phyloP scores from a whole-genome alignment of 129 eudicot species.

The Centaurea solstitialis region DNA sequence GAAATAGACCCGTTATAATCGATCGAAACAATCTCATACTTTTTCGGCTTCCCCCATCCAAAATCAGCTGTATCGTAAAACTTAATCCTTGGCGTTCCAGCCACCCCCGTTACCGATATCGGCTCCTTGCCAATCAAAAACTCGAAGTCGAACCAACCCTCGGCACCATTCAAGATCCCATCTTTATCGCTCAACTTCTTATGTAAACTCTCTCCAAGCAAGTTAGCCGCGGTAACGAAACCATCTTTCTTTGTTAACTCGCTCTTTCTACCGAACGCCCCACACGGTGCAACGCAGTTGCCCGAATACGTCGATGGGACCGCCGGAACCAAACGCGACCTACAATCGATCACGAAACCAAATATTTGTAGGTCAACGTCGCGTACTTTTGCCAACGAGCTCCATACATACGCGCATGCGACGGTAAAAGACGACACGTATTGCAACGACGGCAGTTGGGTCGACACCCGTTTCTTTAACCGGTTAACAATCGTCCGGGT shows the following conservation, averaged over 20 bases:
- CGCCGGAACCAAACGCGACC: conserved; percentile 36
- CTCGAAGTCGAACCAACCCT: neutral
- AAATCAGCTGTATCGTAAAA: neutral
- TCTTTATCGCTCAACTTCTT: neutral
- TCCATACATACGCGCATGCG: conserved; percentile 23
- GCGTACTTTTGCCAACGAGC: conserved; percentile 4
- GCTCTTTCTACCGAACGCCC: neutral
- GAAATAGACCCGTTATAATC: conserved; percentile 18
- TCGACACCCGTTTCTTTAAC: conserved; percentile 22
- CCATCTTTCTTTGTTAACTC: conserved; percentile 16
- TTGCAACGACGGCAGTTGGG: neutral
- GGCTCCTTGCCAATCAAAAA: neutral
- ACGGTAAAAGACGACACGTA: conserved; percentile 39
- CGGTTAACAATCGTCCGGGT: neutral
- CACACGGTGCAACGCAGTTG: conserved; percentile 25
- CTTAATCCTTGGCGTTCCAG: neutral
- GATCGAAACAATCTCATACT: conserved; percentile 22
- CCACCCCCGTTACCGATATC: neutral
- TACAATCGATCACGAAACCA: conserved; percentile 15
- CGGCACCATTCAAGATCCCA: neutral
- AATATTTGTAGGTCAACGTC: conserved; percentile 1
- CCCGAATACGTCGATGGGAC: conserved; percentile 46
- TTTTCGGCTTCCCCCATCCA: conserved; percentile 26
- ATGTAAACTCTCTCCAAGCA: neutral
- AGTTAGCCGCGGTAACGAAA: neutral